Percentiles rank a stretch among this genome's conserved stretches.
Evolutionary conservation across 768 basidiomycete species (phyloP).

Genomic region (Tephrocybe sp.): DNA sequence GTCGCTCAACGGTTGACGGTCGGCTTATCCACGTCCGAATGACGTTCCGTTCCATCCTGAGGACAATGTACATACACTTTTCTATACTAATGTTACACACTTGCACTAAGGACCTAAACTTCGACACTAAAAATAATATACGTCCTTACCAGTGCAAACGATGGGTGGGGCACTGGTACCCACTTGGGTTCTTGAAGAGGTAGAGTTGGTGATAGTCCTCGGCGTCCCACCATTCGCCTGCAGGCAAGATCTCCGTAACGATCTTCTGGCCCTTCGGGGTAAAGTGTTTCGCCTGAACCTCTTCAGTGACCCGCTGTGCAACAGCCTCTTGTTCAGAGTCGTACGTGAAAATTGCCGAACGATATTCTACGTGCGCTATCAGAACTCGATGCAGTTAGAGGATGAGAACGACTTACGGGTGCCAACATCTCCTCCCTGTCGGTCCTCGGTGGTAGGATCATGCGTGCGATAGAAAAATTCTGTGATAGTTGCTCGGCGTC

Average conservation of each 20-base stretch:
- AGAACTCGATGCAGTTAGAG: not conserved
- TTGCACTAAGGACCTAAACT: no score
- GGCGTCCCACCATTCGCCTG: constrained; percentile 78
- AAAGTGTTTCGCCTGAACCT: constrained; percentile 85
- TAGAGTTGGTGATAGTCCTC: constrained; percentile 87
- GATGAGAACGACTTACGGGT: constrained; percentile 55
- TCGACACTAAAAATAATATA: no score
- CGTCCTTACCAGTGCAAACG: constrained; percentile 81
- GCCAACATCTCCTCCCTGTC: constrained; percentile 77
- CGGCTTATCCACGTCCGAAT: no score
- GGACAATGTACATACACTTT: no score
- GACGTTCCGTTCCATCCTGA: no score
- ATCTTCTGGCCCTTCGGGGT: constrained; percentile 72
- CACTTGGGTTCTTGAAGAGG: constrained; percentile 78
- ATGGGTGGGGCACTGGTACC: constrained; percentile 93
- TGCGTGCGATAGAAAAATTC: constrained; percentile 97
- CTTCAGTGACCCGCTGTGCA: constrained; percentile 76
- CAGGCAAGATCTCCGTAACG: constrained; percentile 71
- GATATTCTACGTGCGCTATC: constrained; percentile 68
- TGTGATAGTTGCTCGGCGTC: constrained; percentile 22
- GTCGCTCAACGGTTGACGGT: no score
- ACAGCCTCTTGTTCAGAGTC: constrained; percentile 68
- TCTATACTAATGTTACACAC: no score
- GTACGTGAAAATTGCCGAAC: constrained; percentile 87
- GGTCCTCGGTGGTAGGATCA: constrained; percentile 83